These are phyloP conservation scores for Quercus tomentella DNA, from an alignment of 331 rosid species.

Conservation along the genomic window DNA sequence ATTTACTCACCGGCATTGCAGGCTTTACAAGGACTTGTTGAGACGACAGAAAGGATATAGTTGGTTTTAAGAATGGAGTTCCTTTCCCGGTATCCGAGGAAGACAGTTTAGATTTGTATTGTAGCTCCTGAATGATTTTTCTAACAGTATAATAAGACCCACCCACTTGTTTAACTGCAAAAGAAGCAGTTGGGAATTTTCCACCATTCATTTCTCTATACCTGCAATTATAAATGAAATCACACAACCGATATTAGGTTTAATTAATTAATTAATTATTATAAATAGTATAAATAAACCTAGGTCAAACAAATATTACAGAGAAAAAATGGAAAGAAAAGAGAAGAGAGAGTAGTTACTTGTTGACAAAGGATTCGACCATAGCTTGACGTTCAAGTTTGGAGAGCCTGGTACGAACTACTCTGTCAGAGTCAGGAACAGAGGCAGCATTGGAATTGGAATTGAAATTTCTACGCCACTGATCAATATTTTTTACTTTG, in stretches of 20 bases:
- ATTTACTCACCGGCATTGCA: conserved; percentile 32
- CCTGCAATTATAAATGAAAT: conserved; percentile 27
- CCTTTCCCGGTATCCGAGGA: conserved; percentile 5
- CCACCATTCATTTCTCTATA: conserved; percentile 58
- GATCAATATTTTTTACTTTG: background rate
- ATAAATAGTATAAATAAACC: too few species aligned
- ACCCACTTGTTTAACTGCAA: conserved; percentile 45
- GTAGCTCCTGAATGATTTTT: conserved; percentile 50
- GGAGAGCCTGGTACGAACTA: conserved; percentile 29
- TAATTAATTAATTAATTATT: too few species aligned
- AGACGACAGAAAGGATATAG: too few species aligned
- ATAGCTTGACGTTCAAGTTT: conserved; percentile 44
- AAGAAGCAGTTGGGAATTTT: conserved; percentile 32
- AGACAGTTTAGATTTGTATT: conserved; percentile 32
- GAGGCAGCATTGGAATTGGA: conserved; percentile 41
- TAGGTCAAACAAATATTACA: background rate
- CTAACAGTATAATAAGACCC: conserved; percentile 51
- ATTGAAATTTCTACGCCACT: conserved; percentile 32
- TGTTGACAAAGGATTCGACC: conserved; percentile 57
- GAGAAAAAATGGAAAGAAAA: background rate
- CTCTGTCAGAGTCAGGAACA: conserved; percentile 40
- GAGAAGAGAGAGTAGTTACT: conserved; percentile 23
- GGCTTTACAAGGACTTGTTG: conserved; percentile 19
- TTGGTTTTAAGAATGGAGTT: conserved; percentile 18
- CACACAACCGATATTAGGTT: too few species aligned